Conservation (phyloP, 495 filamentous ascomycete genomes). For the Trypethelium eluteriae region DNA sequence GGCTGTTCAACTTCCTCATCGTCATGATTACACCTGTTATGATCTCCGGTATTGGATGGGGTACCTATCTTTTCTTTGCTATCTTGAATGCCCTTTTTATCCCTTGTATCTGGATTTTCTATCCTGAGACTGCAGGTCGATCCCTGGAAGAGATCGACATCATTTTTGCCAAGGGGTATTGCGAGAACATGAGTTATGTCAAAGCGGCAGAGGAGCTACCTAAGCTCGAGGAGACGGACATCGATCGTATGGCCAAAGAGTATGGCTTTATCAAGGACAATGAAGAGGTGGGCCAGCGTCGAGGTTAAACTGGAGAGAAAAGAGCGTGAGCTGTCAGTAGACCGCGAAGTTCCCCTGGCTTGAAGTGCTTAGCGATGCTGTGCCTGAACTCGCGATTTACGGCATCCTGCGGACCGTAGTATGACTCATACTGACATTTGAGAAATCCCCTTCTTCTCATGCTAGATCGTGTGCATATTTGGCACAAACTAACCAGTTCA, state of each 20-base stretch:
- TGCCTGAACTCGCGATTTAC: no score
- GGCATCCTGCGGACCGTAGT: no score
- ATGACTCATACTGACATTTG: no score
- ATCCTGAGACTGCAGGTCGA: conserved; percentile 63
- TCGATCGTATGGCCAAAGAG: conserved; percentile 53
- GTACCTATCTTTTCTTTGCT: conserved; percentile 75
- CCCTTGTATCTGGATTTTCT: conserved; percentile 69
- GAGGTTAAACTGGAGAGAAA: no score
- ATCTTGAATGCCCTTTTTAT: conserved; percentile 61
- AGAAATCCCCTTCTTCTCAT: no score
- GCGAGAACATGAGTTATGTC: conserved; percentile 70
- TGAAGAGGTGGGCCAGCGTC: conserved; percentile 19
- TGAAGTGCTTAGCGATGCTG: no score
- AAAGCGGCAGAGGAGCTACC: conserved; percentile 62
- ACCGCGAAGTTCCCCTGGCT: no score
- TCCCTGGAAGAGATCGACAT: conserved; percentile 75
- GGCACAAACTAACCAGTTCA: no score
- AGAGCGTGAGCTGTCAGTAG: no score
- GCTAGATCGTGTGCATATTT: no score
- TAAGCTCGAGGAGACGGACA: conserved; percentile 52
- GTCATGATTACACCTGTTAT: conserved; percentile 78
- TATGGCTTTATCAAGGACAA: conserved; percentile 47
- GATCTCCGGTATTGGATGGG: conserved; percentile 60
- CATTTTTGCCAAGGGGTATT: conserved; percentile 69
- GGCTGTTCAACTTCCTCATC: conserved; percentile 56